Conservation (phyloP, 306 rosid species). For the Lagenaria siceraria region DNA sequence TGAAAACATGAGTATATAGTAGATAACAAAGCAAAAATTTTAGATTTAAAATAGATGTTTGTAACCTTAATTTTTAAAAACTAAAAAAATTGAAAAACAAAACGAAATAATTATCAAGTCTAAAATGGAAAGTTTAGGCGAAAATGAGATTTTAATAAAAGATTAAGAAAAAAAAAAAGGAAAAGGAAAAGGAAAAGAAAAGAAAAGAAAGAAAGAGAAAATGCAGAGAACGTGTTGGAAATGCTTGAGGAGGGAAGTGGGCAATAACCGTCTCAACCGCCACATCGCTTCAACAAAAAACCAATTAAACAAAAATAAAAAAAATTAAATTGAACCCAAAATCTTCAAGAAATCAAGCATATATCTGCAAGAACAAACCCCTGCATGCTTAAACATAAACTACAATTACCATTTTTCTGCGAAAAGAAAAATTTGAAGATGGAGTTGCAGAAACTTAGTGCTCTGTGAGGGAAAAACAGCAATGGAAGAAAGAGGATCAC, state of each 20-base stretch:
- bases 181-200: too few species aligned
- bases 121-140: too few species aligned
- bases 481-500: neutral
- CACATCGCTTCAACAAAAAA: neutral
- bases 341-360: neutral
- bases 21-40: too few species aligned
- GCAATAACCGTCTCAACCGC: neutral
- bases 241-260: neutral
- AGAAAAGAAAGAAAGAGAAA: neutral
- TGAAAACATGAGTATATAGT: too few species aligned
- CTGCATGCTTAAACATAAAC: neutral
- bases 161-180: too few species aligned
- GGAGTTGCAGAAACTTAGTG: neutral
- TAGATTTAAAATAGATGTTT: too few species aligned
- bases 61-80: too few species aligned
- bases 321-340: too few species aligned
- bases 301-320: neutral
- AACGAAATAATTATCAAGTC: too few species aligned
- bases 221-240: neutral
- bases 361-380: neutral
- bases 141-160: too few species aligned
- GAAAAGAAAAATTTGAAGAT: neutral
- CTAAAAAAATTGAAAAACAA: too few species aligned
- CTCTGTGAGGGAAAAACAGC: neutral
- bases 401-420: neutral